A percentile compares a stretch with the other conserved stretches of the same genome.
Conservation (phyloP, 495 filamentous ascomycete genomes). For the Lasiosphaeria hispida region DNA sequence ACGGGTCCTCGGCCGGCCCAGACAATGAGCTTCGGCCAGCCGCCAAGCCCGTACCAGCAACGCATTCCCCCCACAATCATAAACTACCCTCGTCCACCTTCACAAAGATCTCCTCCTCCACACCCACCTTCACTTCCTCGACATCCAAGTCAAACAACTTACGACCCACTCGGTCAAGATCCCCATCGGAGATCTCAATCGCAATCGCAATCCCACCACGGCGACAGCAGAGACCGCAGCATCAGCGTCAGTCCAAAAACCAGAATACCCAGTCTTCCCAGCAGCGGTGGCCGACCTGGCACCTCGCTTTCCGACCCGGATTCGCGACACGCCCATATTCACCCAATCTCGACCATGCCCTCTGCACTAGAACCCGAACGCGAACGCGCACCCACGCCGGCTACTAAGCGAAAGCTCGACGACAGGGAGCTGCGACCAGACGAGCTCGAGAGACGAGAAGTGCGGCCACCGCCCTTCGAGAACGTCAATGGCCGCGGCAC, state of each 20-base stretch:
- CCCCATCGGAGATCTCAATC: constrained; percentile 37
- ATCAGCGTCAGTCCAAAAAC: constrained; percentile 67
- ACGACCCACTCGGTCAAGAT: constrained; percentile 38
- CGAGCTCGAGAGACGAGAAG: constrained; percentile 42
- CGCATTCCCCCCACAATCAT: constrained; percentile 36
- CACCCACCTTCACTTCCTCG: constrained; percentile 45
- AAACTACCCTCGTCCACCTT: constrained; percentile 31
- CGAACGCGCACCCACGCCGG: constrained; percentile 36
- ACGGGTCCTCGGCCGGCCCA: constrained; percentile 38
- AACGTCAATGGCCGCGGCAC: constrained; percentile 39
- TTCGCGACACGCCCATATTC: constrained; percentile 34
- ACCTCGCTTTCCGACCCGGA: constrained; percentile 43
- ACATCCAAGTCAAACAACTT: constrained; percentile 44
- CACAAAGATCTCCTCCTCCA: constrained; percentile 35
- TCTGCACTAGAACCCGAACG: constrained; percentile 19
- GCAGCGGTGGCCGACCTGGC: constrained; percentile 39
- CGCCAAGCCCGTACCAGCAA: constrained; percentile 55
- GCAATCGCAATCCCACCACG: constrained; percentile 14
- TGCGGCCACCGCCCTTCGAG: constrained; percentile 42
- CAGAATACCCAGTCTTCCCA: constrained; percentile 51
- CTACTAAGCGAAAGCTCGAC: constrained; percentile 52
- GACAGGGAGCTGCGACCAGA: constrained; percentile 47
- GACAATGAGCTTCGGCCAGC: constrained; percentile 29
- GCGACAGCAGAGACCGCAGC: constrained; percentile 55
- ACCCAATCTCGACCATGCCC: constrained; percentile 29